A percentile compares a stretch with the other conserved stretches of the same genome.
Conservation (phyloP, 2,329 filamentous ascomycete species). For the Cercospora citrullina region DNA sequence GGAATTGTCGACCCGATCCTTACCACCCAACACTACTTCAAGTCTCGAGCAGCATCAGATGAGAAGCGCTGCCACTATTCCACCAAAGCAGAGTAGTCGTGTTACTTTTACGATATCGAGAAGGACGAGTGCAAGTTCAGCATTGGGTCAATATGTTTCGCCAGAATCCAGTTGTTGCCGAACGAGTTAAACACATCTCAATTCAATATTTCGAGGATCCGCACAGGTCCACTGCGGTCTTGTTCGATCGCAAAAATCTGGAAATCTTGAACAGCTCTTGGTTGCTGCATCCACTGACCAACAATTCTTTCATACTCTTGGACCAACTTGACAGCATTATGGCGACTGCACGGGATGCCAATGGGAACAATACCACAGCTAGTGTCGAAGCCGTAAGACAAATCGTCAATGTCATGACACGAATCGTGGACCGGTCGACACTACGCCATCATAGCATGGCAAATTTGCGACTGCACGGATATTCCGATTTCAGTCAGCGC, state of each 20-base stretch:
- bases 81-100: conserved; percentile 18
- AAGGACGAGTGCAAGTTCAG: conserved; percentile 21
- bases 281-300: conserved; percentile 17
- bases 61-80: conserved; percentile 18
- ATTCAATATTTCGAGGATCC: conserved; percentile 23
- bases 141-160: conserved; percentile 16
- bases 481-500: conserved; percentile 23
- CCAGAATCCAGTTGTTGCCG: conserved; percentile 5
- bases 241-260: conserved; percentile 13
- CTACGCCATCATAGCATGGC: conserved; percentile 23
- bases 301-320: conserved; percentile 11
- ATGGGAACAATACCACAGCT: background rate
- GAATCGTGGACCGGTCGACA: conserved; percentile 6
- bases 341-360: background rate
- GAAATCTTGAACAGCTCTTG: conserved; percentile 15
- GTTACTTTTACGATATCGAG: conserved; percentile 19
- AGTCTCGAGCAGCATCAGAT: conserved; percentile 15
- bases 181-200: conserved; percentile 17
- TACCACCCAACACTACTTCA: conserved; percentile 23
- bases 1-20: conserved; percentile 20
- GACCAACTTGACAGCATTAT: conserved; percentile 7
- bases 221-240: conserved; percentile 21
- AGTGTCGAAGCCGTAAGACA: conserved; percentile 3
- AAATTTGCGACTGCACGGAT: conserved; percentile 21
- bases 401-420: conserved; percentile 15